phyloP scores from a whole-genome alignment of 495 filamentous ascomycete genomes.

The Aspergillus nidulans region DNA sequence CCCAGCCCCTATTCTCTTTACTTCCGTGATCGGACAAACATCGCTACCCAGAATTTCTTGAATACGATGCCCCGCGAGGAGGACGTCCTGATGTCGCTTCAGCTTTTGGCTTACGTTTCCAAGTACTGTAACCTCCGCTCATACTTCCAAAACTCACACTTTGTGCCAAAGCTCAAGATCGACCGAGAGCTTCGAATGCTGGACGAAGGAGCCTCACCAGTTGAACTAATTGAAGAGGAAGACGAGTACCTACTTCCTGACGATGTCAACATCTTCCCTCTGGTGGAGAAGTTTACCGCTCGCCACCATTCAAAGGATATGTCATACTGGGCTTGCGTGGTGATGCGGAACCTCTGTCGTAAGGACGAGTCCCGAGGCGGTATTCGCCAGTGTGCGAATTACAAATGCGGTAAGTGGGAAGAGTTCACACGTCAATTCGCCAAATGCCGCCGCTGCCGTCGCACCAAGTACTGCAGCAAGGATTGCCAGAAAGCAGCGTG shows the following conservation, averaged over 20 bases:
- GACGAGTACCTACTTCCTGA: conserved; percentile 91
- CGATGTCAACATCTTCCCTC: conserved; percentile 95
- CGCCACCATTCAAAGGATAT: conserved; percentile 91
- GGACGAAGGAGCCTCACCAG: conserved; percentile 57
- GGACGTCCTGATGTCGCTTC: conserved; percentile 97
- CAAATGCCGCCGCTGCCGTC: conserved; percentile 91
- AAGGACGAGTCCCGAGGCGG: conserved; percentile 93
- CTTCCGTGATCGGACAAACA: conserved; percentile 64
- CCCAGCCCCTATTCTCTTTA: conserved; percentile 70
- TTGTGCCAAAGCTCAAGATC: conserved; percentile 89
- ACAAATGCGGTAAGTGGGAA: conserved; percentile 97
- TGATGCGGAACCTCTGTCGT: conserved; percentile 97
- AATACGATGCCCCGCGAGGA: conserved; percentile 93
- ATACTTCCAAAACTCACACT: conserved; percentile 92
- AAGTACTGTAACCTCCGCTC: conserved; percentile 96
- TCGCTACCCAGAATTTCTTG: conserved; percentile 62
- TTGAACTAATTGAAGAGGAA: conserved; percentile 58
- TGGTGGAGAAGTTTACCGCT: conserved; percentile 97
- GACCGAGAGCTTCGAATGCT: conserved; percentile 75
- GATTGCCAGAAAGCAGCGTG: conserved; percentile 98
- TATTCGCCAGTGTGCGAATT: conserved; percentile 95
- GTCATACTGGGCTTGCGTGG: conserved; percentile 99
- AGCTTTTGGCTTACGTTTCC: conserved; percentile 93
- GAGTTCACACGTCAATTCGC: conserved; percentile 93
- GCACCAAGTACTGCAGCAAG: conserved; percentile 99